Evolutionary conservation across 495 filamentous ascomycete species (phyloP).

Genomic region (Hypoxylon crocopeplum): DNA sequence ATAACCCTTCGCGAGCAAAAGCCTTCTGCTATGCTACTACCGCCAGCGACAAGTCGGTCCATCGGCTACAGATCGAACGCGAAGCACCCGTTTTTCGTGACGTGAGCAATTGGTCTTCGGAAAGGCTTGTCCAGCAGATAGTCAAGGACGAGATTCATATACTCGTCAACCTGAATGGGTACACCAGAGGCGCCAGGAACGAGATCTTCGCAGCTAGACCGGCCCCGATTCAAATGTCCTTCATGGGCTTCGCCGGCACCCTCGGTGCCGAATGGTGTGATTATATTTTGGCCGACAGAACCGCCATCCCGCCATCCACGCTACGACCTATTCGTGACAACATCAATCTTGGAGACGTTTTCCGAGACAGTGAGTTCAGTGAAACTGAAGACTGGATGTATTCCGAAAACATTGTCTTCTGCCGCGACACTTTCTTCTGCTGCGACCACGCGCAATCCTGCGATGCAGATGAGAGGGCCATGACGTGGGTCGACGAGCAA

Average conservation of each 20-base stretch:
- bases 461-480: slow-evolving; percentile 66
- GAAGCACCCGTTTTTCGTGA: slow-evolving; percentile 94
- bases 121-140: slow-evolving; percentile 87
- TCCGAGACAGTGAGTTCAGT: slow-evolving; percentile 70
- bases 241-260: slow-evolving; percentile 98
- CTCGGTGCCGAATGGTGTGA: slow-evolving; percentile 99
- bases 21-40: slow-evolving; percentile 99
- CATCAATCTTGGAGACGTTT: slow-evolving; percentile 71
- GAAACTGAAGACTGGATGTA: slow-evolving; percentile 85
- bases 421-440: slow-evolving; percentile 97
- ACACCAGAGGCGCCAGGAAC: slow-evolving; percentile 95
- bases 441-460: slow-evolving; percentile 96
- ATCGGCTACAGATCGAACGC: slow-evolving; percentile 91
- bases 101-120: slow-evolving; percentile 84
- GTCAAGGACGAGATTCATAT: slow-evolving; percentile 95
- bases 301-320: slow-evolving; percentile 83
- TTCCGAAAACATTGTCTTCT: slow-evolving; percentile 95
- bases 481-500: slow-evolving; percentile 89
- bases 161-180: slow-evolving; percentile 95
- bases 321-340: slow-evolving; percentile 80
- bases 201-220: slow-evolving; percentile 96
- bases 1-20: slow-evolving; percentile 73
- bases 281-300: slow-evolving; percentile 90
- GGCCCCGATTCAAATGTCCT: slow-evolving; percentile 98
- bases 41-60: slow-evolving; percentile 85